Evolutionary conservation across 1,284 basidiomycete genomes (phyloP).

Genomic region (Heterobasidion parviporum): DNA sequence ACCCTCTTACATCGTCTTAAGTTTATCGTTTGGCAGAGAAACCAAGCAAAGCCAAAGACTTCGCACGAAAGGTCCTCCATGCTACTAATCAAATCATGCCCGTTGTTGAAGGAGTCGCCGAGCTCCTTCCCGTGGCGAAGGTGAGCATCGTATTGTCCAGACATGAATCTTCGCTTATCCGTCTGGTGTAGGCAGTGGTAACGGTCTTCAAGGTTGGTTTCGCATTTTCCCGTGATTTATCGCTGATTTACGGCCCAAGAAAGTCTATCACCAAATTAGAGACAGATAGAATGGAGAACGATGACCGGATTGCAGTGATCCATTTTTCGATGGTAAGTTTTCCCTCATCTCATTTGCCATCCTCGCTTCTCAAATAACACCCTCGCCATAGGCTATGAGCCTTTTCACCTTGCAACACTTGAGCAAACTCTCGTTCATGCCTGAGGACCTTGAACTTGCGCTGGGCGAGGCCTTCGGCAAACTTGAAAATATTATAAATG

Average conservation of each 20-base stretch:
- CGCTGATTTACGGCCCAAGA: background rate
- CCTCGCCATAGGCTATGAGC: background rate
- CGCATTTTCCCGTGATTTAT: background rate
- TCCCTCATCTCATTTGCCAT: background rate
- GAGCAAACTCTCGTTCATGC: background rate
- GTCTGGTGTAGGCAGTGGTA: slow-evolving; percentile 1
- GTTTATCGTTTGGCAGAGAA: background rate
- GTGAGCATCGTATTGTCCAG: slow-evolving; percentile 4
- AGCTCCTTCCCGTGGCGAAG: slow-evolving; percentile 13
- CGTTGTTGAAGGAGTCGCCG: slow-evolving; percentile 13
- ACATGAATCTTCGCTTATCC: background rate
- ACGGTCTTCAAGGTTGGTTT: slow-evolving; percentile 5
- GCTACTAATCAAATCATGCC: slow-evolving; percentile 14
- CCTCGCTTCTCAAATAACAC: background rate
- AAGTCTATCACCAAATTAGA: slow-evolving; percentile 19
- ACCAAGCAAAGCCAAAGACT: background rate
- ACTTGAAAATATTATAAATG: slow-evolving; percentile 7
- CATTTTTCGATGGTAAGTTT: slow-evolving; percentile 14
- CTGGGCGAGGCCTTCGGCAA: background rate
- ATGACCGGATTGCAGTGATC: slow-evolving; percentile 12
- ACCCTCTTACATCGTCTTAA: background rate
- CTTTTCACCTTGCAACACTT: slow-evolving; percentile 8
- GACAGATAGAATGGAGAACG: slow-evolving; percentile 16
- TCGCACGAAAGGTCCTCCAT: slow-evolving; percentile 1
- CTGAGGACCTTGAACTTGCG: background rate